phyloP scores from a whole-genome alignment of 768 basidiomycete genomes.

The Russula abietina region DNA sequence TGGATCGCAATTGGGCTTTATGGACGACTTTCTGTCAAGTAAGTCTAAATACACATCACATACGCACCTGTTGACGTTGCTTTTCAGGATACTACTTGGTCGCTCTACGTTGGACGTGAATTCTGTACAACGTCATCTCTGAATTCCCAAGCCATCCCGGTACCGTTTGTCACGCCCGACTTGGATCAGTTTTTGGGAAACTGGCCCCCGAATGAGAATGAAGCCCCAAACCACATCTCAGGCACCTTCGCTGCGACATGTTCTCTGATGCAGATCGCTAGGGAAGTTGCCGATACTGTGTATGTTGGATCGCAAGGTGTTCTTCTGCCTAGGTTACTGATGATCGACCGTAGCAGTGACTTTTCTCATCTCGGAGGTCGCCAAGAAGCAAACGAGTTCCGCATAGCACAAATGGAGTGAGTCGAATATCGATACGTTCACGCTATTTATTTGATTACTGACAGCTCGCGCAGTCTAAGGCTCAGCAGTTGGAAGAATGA shows the following conservation, averaged over 20 bases:
- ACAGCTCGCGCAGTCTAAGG: constrained; percentile 12
- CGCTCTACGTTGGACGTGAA: constrained; percentile 59
- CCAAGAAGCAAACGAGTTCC: constrained; percentile 19
- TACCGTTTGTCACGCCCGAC: constrained; percentile 45
- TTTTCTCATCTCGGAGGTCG: constrained; percentile 19
- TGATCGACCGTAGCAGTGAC: constrained; percentile 16
- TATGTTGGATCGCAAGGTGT: neutral
- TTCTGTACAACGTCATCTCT: constrained; percentile 42
- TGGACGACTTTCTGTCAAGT: constrained; percentile 56
- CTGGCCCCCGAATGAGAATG: constrained; percentile 35
- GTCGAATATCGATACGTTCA: neutral
- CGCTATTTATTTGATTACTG: neutral
- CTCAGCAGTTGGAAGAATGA: constrained; percentile 24
- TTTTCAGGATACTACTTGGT: constrained; percentile 55
- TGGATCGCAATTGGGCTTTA: constrained; percentile 54
- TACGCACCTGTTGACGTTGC: neutral
- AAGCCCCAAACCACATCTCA: constrained; percentile 16
- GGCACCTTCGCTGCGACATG: constrained; percentile 23
- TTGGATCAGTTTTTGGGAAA: constrained; percentile 45
- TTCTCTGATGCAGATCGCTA: constrained; percentile 23
- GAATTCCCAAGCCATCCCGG: constrained; percentile 36
- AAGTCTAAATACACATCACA: constrained; percentile 4
- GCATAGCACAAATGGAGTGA: constrained; percentile 24
- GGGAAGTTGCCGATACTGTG: constrained; percentile 22
- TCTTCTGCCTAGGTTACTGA: neutral